phyloP scores from a whole-genome alignment of 768 basidiomycete species.

The Sarcodon aspratus region DNA sequence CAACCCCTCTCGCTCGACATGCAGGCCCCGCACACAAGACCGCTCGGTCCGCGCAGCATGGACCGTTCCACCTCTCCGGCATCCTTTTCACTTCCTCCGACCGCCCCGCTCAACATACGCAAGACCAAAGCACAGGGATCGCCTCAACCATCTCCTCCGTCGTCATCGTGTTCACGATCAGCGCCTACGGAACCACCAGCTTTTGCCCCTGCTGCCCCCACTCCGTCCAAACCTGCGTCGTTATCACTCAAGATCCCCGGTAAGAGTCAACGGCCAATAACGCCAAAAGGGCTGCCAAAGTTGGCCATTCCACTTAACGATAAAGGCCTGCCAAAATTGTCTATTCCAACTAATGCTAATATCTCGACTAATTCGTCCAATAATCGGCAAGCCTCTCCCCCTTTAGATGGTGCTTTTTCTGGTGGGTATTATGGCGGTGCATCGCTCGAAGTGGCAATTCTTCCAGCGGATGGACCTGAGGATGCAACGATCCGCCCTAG shows the following conservation, averaged over 20 bases:
- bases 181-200: conserved; percentile 14
- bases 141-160: not conserved
- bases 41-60: conserved; percentile 38
- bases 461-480: conserved; percentile 23
- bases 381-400: conserved; percentile 8
- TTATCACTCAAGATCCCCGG: conserved; percentile 14
- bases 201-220: conserved; percentile 15
- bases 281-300: conserved; percentile 16
- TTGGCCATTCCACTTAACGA: conserved; percentile 6
- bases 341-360: conserved; percentile 6
- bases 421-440: conserved; percentile 17
- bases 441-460: conserved; percentile 16
- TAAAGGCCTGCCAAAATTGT: conserved; percentile 11
- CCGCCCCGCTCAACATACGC: conserved; percentile 29
- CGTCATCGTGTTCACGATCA: conserved; percentile 10
- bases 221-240: conserved; percentile 7
- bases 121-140: conserved; percentile 11
- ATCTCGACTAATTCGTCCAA: not conserved
- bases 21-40: conserved; percentile 17
- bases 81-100: conserved; percentile 18
- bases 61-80: conserved; percentile 32
- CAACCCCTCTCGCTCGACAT: too few species aligned
- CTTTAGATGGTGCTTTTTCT: conserved; percentile 8
- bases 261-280: conserved; percentile 16
- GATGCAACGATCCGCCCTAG: conserved; percentile 31